Evolutionary conservation across 1,139 yeast species (phyloP), one percentile per base, ranked within the genome.

Genomic region (Arxiozyma slooffiae): DNA sequence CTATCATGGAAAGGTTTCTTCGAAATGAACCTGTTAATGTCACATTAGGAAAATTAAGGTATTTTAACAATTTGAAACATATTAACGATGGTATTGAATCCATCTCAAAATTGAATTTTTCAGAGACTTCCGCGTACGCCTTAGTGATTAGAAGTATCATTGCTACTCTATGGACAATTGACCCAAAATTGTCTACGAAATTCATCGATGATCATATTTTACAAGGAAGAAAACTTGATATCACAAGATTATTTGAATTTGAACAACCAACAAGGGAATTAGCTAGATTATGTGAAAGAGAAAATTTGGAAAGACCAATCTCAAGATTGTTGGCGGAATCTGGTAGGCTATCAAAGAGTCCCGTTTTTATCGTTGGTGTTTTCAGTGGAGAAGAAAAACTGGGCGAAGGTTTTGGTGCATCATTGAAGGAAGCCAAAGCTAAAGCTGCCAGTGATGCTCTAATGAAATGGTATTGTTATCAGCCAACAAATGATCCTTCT

Each of bases 331-430:
- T 92, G 54, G 92, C 96, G 34, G 99, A 92, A 70, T 85, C 96
- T 30, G 99, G 99, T 67, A 79, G 98, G 68, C 73, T 76, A 61
- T 81, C 96, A 4, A 79, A 80, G 53, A 81, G 87, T 51, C 96
- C 98, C 24, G 83, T 89, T 44, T 92, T 79, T 62, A 86, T 90
- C 18, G 95, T 92, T 38, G 97, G 97, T 49, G 95, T 88, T 1
- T 92, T 89, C 68, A 76, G 84, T 52, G 97, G 97, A 38, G 75
- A 76, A 22, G 81, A 81, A 55, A 84, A 88, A 69, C 74, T 92
- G 52, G 97, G 97, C 49, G 97, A 92, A 70, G 97, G 97, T 44
- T 89, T 85, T 61, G 99, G 97, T 47, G 75, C 94, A n/a, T 85
- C 95, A 44, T 73, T 92, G 60, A 79, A 78, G 57, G 98, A 92